Conservation (phyloP, 495 filamentous ascomycete species). For the Penicillium paradoxum region DNA sequence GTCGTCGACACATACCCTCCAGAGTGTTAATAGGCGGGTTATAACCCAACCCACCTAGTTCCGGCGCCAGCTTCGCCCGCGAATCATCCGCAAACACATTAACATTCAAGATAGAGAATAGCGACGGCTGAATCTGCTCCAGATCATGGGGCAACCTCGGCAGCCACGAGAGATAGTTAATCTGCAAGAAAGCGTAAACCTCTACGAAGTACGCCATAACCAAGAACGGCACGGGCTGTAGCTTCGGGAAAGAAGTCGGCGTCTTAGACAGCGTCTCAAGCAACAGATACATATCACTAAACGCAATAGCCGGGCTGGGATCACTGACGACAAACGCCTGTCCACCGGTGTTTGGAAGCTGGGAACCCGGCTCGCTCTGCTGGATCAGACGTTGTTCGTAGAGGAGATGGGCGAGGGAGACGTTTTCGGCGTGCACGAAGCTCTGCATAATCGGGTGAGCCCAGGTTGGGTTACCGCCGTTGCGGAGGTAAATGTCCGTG, state of each 20-base stretch:
- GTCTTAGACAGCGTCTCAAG: conserved; percentile 28
- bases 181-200: conserved; percentile 43
- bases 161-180: conserved; percentile 38
- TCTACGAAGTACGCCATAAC: conserved; percentile 47
- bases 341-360: conserved; percentile 35
- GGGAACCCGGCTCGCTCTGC: conserved; percentile 38
- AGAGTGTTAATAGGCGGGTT: conserved; percentile 45
- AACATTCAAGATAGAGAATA: conserved; percentile 48
- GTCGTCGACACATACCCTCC: conserved; percentile 49
- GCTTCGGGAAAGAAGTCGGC: conserved; percentile 25
- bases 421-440: conserved; percentile 55
- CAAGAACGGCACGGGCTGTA: conserved; percentile 30
- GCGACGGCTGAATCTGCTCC: conserved; percentile 47
- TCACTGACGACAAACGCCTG: conserved; percentile 40
- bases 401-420: conserved; percentile 54
- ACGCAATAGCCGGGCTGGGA: conserved; percentile 33
- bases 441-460: conserved; percentile 45
- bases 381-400: conserved; percentile 51
- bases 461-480: conserved; percentile 43
- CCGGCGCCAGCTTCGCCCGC: conserved; percentile 35
- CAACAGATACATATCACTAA: conserved; percentile 33
- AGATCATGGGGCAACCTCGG: conserved; percentile 40
- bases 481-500: conserved; percentile 33
- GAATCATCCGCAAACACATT: conserved; percentile 47
- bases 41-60: conserved; percentile 50